A percentile compares a stretch with the other conserved stretches of the same genome.
These are phyloP conservation scores for Celoporthe dispersa DNA, from an alignment of 2,329 filamentous ascomycete genomes.

Conservation along the genomic window DNA sequence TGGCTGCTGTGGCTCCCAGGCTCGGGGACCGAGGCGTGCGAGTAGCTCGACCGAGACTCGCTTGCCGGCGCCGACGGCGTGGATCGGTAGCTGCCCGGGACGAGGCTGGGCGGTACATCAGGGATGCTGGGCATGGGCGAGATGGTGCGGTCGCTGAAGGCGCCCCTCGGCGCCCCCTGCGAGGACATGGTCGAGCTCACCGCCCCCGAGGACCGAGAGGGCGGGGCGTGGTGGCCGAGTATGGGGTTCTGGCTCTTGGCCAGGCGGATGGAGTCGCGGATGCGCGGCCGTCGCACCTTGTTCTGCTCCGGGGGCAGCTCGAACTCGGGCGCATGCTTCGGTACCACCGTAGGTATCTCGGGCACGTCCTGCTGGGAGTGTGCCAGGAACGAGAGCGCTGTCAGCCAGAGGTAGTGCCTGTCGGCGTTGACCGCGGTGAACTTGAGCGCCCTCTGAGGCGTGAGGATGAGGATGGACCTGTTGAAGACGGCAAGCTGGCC, in stretches of 20 bases:
- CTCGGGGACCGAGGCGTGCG: conserved; percentile 38
- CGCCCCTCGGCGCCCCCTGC: conserved; percentile 32
- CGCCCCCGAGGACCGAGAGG: conserved; percentile 34
- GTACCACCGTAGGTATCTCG: conserved; percentile 63
- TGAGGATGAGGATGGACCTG: conserved; percentile 92
- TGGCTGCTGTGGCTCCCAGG: conserved; percentile 40
- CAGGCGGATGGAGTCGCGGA: conserved; percentile 87
- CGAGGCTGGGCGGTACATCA: conserved; percentile 50
- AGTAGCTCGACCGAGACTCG: conserved; percentile 25
- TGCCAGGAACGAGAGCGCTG: conserved; percentile 90
- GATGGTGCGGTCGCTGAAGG: conserved; percentile 19
- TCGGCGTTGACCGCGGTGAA: conserved; percentile 86
- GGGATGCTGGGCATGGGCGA: conserved; percentile 50
- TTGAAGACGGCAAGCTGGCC: conserved; percentile 72
- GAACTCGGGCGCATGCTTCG: conserved; percentile 56
- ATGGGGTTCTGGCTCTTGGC: conserved; percentile 69
- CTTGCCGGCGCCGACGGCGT: conserved; percentile 10
- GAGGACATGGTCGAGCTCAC: conserved; percentile 14
- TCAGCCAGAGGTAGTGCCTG: conserved; percentile 93
- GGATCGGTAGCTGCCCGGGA: conserved; percentile 37
- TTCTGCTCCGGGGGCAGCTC: conserved; percentile 47
- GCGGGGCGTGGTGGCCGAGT: conserved; percentile 37
- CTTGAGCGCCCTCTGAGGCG: conserved; percentile 89
- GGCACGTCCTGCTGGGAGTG: conserved; percentile 84
- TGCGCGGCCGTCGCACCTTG: conserved; percentile 57